Base-by-base conservation (phyloP, 805 yeast species). In the Kluyveromyces dobzhanskii region DNA sequence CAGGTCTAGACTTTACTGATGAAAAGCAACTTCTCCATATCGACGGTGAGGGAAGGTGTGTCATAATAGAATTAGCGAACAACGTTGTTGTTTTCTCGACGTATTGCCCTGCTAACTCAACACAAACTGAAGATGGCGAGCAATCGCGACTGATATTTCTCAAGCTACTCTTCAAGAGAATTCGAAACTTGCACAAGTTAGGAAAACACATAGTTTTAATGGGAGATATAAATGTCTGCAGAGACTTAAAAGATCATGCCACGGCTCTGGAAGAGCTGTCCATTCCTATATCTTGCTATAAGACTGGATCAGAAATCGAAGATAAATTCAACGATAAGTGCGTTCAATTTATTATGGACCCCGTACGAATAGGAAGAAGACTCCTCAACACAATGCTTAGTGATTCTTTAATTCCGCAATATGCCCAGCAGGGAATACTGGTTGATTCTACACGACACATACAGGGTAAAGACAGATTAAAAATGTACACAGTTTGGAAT, bases 91-190 rank as follows among this genome's bases (percentile, higher is more conserved):
- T 84, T 0, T 72, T 84, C 32, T 67, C 79, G 0, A 69, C 80
- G 4, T 90, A 90, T 53, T 90, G 97, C 55, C 97, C 97, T 0
- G 97, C 97, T 1, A 85, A 86, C 55, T 85, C 97, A 0, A 67
- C 68, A 58, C 74, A 71, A 1, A 75, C 86, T 0, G 81, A 74
- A 18, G 80, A 76, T 21, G 94, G 78, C 11, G 83, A 78, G 46
- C 52, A 50, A 10, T 79, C 67, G 47, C 61, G 94, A 37, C 47
- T 75, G 28, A 59, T 65, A 12, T 90, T 85, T 49, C 62, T 85
- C 38, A 64, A 65, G 17, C 60, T 73, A 1, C 55, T 90, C 35
- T 73, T 86, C 38, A 61, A 70, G 39, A 70, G 98, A 32, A 71
- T 84, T 13, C 61, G 72, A 25, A 70, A 69, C 27, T 64, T 90